Evolutionary conservation across 2,329 filamentous ascomycete species (phyloP), one percentile per base, ranked within the genome.

Genomic region (Colletotrichum falcatum): DNA sequence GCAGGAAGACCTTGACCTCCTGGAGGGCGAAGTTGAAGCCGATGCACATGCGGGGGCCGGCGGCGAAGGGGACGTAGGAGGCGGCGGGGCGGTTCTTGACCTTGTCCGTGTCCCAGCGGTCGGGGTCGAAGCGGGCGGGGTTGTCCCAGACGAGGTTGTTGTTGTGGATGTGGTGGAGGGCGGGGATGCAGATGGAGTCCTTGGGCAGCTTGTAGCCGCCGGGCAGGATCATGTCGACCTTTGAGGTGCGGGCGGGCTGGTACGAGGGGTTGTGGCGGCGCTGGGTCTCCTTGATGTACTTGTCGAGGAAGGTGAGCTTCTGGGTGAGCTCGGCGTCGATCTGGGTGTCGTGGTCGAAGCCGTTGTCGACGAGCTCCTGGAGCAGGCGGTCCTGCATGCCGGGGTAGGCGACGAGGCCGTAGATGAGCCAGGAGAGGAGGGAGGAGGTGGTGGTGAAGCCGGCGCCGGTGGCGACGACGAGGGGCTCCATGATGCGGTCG

Each of bases 1-100:
- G 81, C 72, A 91, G 48, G 74, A 89, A 85, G 5, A 89, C 81
- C 80, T 90, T 90, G 69, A 90, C 82, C 77, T 91, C 88, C 69
- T 86, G 83, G 8, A 91, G 79, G 0, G 88, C 89, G 76, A 91
- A 90, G 78, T 90, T 91, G 83, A 90, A 90, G 0, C 89, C 89
- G 65, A 91, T 87, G 71, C 89, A 91, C 79, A 84, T 85, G 1
- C 89, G 81, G 0, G 82, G 85, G 0, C 89, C 89, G 0, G 83
- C 80, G 0, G 85, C 88, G 72, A 91, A 91, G 0, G 89, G 89
- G 4, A 87, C 80, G 74, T 90, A 91, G 0, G 85, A 80, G 1
- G 82, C 84, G 37, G 83, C 82, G 55, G 85, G 86, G 2, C 83
- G 76, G 73, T 82, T 83, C 79, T 87, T 88, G 65, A 88, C 87